phyloP scores from a whole-genome alignment of 2,329 filamentous ascomycete species.

The Colletotrichum higginsianum region DNA sequence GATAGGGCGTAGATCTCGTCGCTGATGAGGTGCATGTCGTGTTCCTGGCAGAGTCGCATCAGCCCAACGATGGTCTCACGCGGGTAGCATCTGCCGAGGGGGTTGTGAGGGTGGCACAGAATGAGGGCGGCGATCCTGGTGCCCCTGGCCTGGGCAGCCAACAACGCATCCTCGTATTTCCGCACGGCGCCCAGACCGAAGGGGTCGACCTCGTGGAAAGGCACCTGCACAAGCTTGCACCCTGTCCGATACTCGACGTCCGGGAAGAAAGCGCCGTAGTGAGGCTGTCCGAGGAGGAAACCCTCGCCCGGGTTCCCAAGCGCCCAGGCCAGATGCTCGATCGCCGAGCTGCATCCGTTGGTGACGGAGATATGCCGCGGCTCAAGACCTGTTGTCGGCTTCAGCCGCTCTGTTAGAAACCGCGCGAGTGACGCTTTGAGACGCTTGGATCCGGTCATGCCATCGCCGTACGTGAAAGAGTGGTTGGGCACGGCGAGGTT shows the following conservation, averaged over 20 bases:
- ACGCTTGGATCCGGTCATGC: conserved; percentile 54
- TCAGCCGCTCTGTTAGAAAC: conserved; percentile 55
- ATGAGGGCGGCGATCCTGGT: conserved; percentile 14
- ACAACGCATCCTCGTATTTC: conserved; percentile 30
- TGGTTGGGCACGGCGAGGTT: conserved; percentile 49
- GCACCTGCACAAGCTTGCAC: conserved; percentile 44
- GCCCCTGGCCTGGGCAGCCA: conserved; percentile 55
- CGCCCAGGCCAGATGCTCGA: conserved; percentile 59
- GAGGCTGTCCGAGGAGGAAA: conserved; percentile 59
- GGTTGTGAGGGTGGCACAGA: conserved; percentile 53
- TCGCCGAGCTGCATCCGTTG: conserved; percentile 58
- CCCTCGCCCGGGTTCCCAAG: conserved; percentile 57
- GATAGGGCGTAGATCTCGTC: conserved; percentile 66
- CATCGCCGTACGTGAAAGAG: conserved; percentile 60
- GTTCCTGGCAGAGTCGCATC: conserved; percentile 39
- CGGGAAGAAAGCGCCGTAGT: conserved; percentile 63
- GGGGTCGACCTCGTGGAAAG: conserved; percentile 21
- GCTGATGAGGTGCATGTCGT: conserved; percentile 60
- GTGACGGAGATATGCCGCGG: conserved; percentile 54
- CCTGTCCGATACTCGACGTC: conserved; percentile 61
- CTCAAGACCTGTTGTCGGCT: conserved; percentile 48
- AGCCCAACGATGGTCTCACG: conserved; percentile 15
- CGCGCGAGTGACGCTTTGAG: conserved; percentile 50
- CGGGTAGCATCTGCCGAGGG: conserved; percentile 46
- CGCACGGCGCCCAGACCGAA: conserved; percentile 4